Conservation (phyloP, 495 filamentous ascomycete species). For the Pyronema omphalodes region DNA sequence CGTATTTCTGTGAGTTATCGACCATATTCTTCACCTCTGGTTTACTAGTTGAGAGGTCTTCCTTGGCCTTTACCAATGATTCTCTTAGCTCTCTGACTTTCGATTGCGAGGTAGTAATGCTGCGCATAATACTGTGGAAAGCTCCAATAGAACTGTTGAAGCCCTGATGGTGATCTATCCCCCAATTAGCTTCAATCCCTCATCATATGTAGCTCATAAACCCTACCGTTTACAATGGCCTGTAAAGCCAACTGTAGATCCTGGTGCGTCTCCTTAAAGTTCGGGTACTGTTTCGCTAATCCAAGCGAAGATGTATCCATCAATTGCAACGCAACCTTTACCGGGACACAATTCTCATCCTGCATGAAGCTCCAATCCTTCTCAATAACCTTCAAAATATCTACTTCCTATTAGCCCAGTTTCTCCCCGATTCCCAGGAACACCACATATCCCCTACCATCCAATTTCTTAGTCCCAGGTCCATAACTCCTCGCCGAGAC, state of each 20-base stretch:
- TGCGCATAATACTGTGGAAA: slow-evolving; percentile 93
- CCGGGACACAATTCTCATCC: slow-evolving; percentile 67
- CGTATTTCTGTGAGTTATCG: slow-evolving; percentile 71
- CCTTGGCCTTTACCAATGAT: slow-evolving; percentile 64
- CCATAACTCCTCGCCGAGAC: slow-evolving; percentile 8
- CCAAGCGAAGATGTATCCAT: slow-evolving; percentile 89
- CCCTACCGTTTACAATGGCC: slow-evolving; percentile 65
- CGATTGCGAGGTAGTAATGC: slow-evolving; percentile 72
- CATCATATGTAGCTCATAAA: slow-evolving; percentile 1
- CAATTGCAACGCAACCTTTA: slow-evolving; percentile 79
- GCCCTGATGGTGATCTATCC: slow-evolving; percentile 79
- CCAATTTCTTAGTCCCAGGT: slow-evolving; percentile 19
- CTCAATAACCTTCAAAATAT: slow-evolving; percentile 54
- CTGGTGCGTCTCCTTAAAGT: slow-evolving; percentile 63
- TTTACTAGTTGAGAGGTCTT: slow-evolving; percentile 64
- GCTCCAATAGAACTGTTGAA: slow-evolving; percentile 99
- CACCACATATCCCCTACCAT: slow-evolving; percentile 9
- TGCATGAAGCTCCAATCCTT: slow-evolving; percentile 84
- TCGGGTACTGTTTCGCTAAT: slow-evolving; percentile 64
- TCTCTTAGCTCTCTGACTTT: slow-evolving; percentile 68
- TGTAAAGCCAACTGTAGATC: slow-evolving; percentile 81
- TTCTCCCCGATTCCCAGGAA: not conserved
- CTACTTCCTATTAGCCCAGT: slow-evolving; percentile 13
- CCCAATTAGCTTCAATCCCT: slow-evolving; percentile 8
- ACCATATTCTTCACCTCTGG: slow-evolving; percentile 81